Conservation (phyloP, 2,329 filamentous ascomycete genomes). For the Plenodomus lindquistii region DNA sequence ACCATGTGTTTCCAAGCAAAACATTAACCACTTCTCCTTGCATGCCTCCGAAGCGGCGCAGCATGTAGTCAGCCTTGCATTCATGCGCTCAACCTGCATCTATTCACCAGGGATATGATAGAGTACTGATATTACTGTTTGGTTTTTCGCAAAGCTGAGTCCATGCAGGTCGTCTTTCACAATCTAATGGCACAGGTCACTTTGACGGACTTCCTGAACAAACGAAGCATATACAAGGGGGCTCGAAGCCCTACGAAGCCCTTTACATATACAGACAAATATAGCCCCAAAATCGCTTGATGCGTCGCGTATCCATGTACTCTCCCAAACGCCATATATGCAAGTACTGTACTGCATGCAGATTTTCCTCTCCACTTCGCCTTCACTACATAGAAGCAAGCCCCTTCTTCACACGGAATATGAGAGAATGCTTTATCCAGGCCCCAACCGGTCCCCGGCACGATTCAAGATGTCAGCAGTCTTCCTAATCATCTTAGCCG, state of each 20-base stretch:
- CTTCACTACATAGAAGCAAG: neutral
- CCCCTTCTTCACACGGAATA: no score
- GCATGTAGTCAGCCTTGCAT: no score
- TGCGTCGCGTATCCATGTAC: neutral
- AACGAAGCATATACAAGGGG: neutral
- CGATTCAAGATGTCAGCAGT: conserved; percentile 68
- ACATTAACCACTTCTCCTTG: neutral
- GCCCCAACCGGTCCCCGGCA: conserved; percentile 58
- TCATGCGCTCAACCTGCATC: no score
- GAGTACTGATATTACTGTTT: no score
- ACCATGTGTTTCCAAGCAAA: neutral
- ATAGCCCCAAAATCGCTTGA: neutral
- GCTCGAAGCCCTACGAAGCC: neutral
- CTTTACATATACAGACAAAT: neutral
- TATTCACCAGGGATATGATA: no score
- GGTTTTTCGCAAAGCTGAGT: no score
- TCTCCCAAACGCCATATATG: neutral
- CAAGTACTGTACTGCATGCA: neutral
- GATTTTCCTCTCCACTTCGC: neutral
- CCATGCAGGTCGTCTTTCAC: no score
- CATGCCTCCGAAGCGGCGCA: no score
- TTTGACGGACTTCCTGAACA: no score
- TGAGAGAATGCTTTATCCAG: no score
- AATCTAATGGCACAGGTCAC: no score
- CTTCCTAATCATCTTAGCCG: conserved; percentile 70